Percentiles rank a stretch among this genome's conserved stretches.
Evolutionary conservation across 768 basidiomycete genomes (phyloP).

Genomic region (Cystobasidium onofrii): DNA sequence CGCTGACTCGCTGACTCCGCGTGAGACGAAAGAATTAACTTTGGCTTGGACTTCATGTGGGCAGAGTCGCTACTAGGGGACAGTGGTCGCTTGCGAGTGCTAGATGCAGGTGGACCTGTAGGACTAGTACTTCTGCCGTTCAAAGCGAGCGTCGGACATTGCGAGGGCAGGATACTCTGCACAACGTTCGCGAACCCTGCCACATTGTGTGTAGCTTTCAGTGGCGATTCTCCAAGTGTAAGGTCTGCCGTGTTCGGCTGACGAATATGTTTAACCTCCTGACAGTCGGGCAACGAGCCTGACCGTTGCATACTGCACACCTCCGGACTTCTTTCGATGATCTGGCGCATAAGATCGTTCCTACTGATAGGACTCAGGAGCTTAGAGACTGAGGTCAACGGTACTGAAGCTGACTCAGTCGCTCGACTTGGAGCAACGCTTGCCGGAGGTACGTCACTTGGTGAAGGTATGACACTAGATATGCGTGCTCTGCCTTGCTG

Average conservation of each 20-base stretch:
- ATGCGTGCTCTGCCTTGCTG: not conserved
- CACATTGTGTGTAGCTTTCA: not conserved
- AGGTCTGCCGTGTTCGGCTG: not conserved
- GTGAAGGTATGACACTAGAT: not conserved
- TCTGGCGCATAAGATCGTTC: constrained; percentile 8
- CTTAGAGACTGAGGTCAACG: not conserved
- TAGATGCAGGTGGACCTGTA: not conserved
- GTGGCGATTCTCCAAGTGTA: too few species aligned
- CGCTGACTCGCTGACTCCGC: not conserved
- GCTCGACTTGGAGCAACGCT: not conserved
- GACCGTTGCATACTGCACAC: not conserved
- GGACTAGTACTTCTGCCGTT: too few species aligned
- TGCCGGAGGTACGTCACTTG: not conserved
- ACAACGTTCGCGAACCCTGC: too few species aligned
- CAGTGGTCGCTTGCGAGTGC: not conserved
- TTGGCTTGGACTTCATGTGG: not conserved
- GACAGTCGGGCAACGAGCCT: not conserved
- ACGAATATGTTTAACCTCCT: not conserved
- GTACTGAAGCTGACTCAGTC: not conserved
- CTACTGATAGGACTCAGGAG: not conserved
- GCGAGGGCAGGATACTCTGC: too few species aligned
- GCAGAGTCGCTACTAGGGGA: not conserved
- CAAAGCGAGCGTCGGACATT: too few species aligned
- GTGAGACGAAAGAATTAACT: not conserved
- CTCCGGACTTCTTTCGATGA: not conserved